These are phyloP conservation scores for Ceratocystis lukuohia DNA, from an alignment of 2,329 filamentous ascomycete species.

Conservation along the genomic window DNA sequence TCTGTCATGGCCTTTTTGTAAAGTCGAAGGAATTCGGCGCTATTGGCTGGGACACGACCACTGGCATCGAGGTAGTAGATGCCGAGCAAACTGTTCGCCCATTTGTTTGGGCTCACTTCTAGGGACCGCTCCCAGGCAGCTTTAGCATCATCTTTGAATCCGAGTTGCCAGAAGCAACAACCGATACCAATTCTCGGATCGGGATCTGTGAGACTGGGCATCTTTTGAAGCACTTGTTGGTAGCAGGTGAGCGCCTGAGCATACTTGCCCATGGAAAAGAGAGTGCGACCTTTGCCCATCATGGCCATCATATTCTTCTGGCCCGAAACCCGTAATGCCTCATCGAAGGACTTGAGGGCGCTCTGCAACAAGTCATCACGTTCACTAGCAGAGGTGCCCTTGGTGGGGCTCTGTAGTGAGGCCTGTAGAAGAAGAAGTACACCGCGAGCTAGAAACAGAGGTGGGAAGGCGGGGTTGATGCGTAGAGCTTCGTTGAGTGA, in stretches of 20 bases:
- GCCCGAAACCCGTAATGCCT: conserved; percentile 72
- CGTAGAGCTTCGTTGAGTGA: conserved; percentile 91
- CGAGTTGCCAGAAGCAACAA: conserved; percentile 93
- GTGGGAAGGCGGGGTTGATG: conserved; percentile 83
- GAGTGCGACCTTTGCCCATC: conserved; percentile 74
- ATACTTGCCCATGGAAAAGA: conserved; percentile 78
- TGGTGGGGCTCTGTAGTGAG: conserved; percentile 61
- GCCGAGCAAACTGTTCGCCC: conserved; percentile 79
- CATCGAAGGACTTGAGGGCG: conserved; percentile 87
- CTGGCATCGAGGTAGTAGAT: conserved; percentile 82
- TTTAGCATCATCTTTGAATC: conserved; percentile 85
- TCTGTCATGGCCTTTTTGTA: conserved; percentile 93
- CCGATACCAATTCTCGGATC: conserved; percentile 94
- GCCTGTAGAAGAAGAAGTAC: conserved; percentile 79
- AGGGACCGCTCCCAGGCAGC: conserved; percentile 78
- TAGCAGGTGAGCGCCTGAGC: conserved; percentile 72
- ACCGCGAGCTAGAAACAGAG: conserved; percentile 79
- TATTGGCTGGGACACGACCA: conserved; percentile 66
- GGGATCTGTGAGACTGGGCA: conserved; percentile 78
- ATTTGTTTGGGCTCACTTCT: conserved; percentile 68
- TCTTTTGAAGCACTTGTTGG: conserved; percentile 73
- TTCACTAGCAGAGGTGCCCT: conserved; percentile 33
- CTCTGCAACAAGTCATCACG: conserved; percentile 66
- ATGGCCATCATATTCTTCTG: conserved; percentile 84
- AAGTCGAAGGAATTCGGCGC: conserved; percentile 67